These are phyloP conservation scores for Oligophagozyma castellii DNA, from an alignment of 1,139 yeast genomes.

Conservation along the genomic window DNA sequence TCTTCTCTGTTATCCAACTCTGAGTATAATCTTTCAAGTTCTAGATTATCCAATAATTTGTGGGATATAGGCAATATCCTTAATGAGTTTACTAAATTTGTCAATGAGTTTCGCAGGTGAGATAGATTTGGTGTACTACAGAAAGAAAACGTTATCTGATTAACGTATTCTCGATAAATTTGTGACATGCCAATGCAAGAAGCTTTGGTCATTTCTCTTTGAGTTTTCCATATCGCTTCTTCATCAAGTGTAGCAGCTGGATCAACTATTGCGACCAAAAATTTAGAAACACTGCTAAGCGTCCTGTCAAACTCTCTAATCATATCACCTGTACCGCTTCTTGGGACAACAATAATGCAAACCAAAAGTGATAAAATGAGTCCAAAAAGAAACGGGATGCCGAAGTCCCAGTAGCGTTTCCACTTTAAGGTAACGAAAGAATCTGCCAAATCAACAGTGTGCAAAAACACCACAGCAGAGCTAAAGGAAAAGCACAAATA, in stretches of 20 bases:
- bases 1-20: constrained; percentile 3
- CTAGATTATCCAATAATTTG: constrained; percentile 11
- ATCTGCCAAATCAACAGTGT: constrained; percentile 17
- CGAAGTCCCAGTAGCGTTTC: constrained; percentile 30
- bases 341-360: constrained; percentile 28
- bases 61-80: constrained; percentile 27
- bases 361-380: constrained; percentile 27
- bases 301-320: constrained; percentile 15
- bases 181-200: constrained; percentile 28
- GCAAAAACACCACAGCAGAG: constrained; percentile 26
- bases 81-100: constrained; percentile 28
- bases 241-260: constrained; percentile 9
- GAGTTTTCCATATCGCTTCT: constrained; percentile 11
- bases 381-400: constrained; percentile 34
- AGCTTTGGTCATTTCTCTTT: constrained; percentile 23
- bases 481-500: constrained; percentile 29
- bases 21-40: constrained; percentile 11
- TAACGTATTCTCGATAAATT: constrained; percentile 31
- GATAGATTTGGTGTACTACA: constrained; percentile 25
- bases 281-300: constrained; percentile 13
- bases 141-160: constrained; percentile 29
- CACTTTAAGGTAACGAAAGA: constrained; percentile 21
- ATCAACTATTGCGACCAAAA: constrained; percentile 17
- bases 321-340: constrained; percentile 26
- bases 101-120: constrained; percentile 29